Conservation (phyloP, 768 basidiomycete species). For the Termitomyces sp. region DNA sequence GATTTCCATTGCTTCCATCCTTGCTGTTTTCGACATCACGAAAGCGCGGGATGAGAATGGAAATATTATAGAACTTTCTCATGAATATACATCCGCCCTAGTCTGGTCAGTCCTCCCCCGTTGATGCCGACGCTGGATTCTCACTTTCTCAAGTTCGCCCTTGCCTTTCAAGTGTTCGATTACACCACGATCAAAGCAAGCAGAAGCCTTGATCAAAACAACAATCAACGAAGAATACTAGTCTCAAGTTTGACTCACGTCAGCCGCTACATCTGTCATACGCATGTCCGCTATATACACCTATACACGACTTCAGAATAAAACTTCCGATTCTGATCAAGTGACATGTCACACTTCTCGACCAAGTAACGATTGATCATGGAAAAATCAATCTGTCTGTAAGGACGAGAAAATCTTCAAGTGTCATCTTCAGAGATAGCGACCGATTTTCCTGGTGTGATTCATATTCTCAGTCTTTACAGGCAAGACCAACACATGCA, state of each 20-base stretch:
- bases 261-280: too few relatives aligned
- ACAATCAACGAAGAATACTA: conserved; percentile 1
- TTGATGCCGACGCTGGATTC: neutral
- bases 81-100: conserved; percentile 6
- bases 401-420: too few relatives aligned
- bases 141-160: neutral
- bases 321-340: too few relatives aligned
- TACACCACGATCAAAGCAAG: conserved; percentile 2
- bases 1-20: conserved; percentile 22
- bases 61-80: conserved; percentile 10
- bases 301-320: too few relatives aligned
- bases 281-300: too few relatives aligned
- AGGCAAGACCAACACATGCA: too few relatives aligned
- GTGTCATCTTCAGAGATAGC: too few relatives aligned
- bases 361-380: too few relatives aligned
- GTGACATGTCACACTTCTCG: too few relatives aligned
- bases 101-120: conserved; percentile 2
- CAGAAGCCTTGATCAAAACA: conserved; percentile 1
- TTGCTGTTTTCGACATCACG: conserved; percentile 23
- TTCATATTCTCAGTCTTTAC: too few relatives aligned
- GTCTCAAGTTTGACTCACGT: neutral
- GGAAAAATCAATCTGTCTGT: too few relatives aligned
- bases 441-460: too few relatives aligned
- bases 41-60: conserved; percentile 14
- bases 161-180: conserved; percentile 5